phyloP scores from a whole-genome alignment of 805 yeast species.

The Yarrowia yakushimensis region DNA sequence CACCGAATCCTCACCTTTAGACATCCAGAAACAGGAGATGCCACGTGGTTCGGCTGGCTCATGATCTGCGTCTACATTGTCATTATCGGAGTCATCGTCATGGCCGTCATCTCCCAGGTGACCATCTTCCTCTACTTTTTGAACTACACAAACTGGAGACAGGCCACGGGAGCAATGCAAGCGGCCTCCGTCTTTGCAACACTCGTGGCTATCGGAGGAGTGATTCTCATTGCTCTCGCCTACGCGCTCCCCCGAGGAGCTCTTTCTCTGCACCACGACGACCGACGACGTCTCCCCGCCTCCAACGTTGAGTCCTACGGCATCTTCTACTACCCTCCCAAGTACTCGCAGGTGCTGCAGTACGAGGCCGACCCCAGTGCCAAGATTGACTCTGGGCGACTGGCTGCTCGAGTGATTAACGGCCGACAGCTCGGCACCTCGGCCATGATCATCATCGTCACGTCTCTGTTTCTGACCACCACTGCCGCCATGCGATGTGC shows the following conservation, averaged over 20 bases:
- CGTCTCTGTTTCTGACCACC: constrained; percentile 1
- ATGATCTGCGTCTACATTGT: constrained; percentile 52
- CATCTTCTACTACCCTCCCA: constrained; percentile 10
- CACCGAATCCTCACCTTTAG: constrained; percentile 74
- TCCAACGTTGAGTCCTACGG: constrained; percentile 23
- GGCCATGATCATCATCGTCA: background rate
- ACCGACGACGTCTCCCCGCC: constrained; percentile 16
- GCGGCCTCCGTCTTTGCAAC: constrained; percentile 49
- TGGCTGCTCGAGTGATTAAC: constrained; percentile 16
- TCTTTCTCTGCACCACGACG: constrained; percentile 14
- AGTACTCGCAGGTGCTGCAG: constrained; percentile 20
- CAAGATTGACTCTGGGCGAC: constrained; percentile 3
- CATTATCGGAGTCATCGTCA: constrained; percentile 55
- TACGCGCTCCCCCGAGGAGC: constrained; percentile 37
- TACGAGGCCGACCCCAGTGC: constrained; percentile 15
- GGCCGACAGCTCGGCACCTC: background rate
- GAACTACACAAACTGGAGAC: constrained; percentile 43
- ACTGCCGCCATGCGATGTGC: constrained; percentile 22
- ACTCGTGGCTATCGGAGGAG: constrained; percentile 53
- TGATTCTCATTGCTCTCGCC: constrained; percentile 49
- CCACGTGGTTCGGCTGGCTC: constrained; percentile 41
- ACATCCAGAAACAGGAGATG: constrained; percentile 66
- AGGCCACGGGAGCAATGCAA: constrained; percentile 53
- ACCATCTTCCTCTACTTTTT: constrained; percentile 60
- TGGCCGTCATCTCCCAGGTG: constrained; percentile 65